Evolutionary conservation across 148 eudicot genomes (phyloP).

Genomic region (Rhododendron ovatum): DNA sequence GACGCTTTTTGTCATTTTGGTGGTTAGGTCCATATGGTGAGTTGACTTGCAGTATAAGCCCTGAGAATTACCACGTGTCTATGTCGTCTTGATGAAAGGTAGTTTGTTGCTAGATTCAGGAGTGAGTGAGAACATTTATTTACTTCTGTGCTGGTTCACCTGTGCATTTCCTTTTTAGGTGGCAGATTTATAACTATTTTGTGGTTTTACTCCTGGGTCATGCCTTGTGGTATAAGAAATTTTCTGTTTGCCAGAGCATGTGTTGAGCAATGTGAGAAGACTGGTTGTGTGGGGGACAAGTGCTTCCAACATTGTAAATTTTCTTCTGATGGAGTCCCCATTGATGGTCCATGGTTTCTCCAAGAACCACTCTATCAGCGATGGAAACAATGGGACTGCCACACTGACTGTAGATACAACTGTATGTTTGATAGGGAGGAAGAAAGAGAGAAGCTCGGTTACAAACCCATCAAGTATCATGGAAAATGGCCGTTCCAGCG

Average conservation of each 20-base stretch:
- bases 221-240: neutral
- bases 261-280: constrained; percentile 73
- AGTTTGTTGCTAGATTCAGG: neutral
- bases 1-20: neutral
- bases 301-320: constrained; percentile 83
- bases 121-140: neutral
- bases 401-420: constrained; percentile 73
- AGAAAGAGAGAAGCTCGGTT: constrained; percentile 63
- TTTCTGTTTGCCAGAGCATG: constrained; percentile 48
- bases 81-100: neutral
- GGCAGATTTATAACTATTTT: constrained; percentile 1
- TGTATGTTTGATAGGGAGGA: constrained; percentile 87
- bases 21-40: neutral
- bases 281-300: constrained; percentile 73
- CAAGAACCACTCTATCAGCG: constrained; percentile 90
- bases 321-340: constrained; percentile 61
- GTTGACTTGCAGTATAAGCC: neutral
- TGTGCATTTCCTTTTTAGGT: neutral
- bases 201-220: neutral
- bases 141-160: neutral
- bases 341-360: constrained; percentile 77
- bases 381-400: constrained; percentile 98
- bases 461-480: constrained; percentile 77
- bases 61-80: neutral
- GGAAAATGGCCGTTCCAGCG: constrained; percentile 91